Percentiles rank a stretch among this genome's conserved stretches.
Evolutionary conservation across 805 yeast genomes (phyloP).

Genomic region (Wickerhamomyces chambardii): DNA sequence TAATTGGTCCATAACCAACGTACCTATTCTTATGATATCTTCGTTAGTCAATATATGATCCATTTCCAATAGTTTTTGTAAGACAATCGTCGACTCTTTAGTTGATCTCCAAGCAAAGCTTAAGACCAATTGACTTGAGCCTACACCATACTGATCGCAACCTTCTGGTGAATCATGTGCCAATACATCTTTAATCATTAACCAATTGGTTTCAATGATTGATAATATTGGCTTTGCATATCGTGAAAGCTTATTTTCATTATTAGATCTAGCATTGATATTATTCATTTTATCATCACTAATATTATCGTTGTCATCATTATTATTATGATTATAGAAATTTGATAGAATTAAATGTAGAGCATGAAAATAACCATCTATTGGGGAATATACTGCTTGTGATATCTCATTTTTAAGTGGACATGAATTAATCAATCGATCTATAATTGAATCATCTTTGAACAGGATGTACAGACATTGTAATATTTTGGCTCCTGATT

Average conservation of each 20-base stretch:
- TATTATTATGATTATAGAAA: too few relatives aligned
- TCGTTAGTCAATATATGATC: conserved; percentile 14
- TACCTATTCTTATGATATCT: conserved; percentile 31
- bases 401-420: conserved; percentile 25
- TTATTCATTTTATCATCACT: too few relatives aligned
- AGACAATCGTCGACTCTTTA: conserved; percentile 59
- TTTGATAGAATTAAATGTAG: conserved; percentile 38
- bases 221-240: too few relatives aligned
- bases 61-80: conserved; percentile 33
- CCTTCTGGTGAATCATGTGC: conserved; percentile 71
- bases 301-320: too few relatives aligned
- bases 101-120: conserved; percentile 80
- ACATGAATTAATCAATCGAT: conserved; percentile 24
- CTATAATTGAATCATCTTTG: conserved; percentile 23
- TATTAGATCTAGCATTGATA: conserved; percentile 6
- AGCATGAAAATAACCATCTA: conserved; percentile 68
- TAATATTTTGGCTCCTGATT: conserved; percentile 68
- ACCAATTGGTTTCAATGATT: conserved; percentile 22
- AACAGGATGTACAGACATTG: conserved; percentile 35
- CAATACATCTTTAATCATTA: conserved; percentile 31
- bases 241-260: too few relatives aligned
- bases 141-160: conserved; percentile 32
- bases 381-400: conserved; percentile 38
- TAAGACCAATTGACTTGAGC: conserved; percentile 36
- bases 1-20: conserved; percentile 54